Evolutionary conservation across 352 stramenopile species (phyloP).

Genomic region (Plasmopara halstedii): DNA sequence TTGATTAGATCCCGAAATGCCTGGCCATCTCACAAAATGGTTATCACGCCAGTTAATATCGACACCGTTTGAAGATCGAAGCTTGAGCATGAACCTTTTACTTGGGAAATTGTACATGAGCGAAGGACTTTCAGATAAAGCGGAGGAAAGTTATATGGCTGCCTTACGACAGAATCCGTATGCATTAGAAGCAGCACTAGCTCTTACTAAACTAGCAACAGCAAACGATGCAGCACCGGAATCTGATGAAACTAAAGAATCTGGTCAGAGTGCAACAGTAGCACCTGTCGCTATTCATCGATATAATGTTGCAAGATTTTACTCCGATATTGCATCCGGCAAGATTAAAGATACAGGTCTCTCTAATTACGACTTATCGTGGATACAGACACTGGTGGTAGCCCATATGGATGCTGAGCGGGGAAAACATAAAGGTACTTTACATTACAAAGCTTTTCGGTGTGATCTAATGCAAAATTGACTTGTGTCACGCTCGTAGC

Average conservation of each 20-base stretch:
- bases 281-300: slow-evolving; percentile 9
- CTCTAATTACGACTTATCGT: slow-evolving; percentile 27
- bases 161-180: slow-evolving; percentile 67
- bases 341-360: slow-evolving; percentile 1
- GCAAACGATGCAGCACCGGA: slow-evolving; percentile 31
- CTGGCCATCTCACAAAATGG: background rate
- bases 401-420: slow-evolving; percentile 45
- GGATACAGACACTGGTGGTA: slow-evolving; percentile 50
- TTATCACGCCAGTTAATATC: slow-evolving; percentile 36
- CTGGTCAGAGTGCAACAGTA: slow-evolving; percentile 4
- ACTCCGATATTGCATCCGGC: slow-evolving; percentile 15
- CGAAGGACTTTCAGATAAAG: slow-evolving; percentile 55
- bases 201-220: slow-evolving; percentile 45
- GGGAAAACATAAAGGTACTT: slow-evolving; percentile 33
- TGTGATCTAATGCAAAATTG: slow-evolving; percentile 6
- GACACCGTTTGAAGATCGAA: slow-evolving; percentile 28
- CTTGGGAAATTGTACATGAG: slow-evolving; percentile 54
- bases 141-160: slow-evolving; percentile 46
- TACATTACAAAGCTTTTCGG: background rate
- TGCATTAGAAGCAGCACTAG: slow-evolving; percentile 69
- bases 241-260: slow-evolving; percentile 4
- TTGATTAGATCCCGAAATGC: background rate
- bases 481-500: slow-evolving; percentile 9
- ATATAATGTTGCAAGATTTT: slow-evolving; percentile 49
- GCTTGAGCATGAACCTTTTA: slow-evolving; percentile 54